phyloP scores from a whole-genome alignment of 768 basidiomycete genomes.

The Kwoniella bestiolae region DNA sequence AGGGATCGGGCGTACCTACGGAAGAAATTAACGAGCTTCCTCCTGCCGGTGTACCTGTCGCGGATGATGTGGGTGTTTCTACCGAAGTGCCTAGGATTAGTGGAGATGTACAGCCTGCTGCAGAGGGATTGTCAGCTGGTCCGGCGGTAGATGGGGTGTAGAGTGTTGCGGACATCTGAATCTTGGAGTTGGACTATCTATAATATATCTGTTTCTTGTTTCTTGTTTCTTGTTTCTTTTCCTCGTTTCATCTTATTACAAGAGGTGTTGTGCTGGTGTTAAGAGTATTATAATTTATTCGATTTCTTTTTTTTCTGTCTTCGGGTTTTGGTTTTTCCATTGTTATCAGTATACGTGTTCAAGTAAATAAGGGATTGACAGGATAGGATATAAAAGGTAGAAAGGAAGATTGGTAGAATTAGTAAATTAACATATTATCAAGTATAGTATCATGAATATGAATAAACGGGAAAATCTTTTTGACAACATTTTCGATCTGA shows the following conservation, averaged over 20 bases:
- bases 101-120: background rate
- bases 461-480: too few species aligned
- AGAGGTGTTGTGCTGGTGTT: too few species aligned
- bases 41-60: slow-evolving; percentile 19
- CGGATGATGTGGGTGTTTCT: slow-evolving; percentile 7
- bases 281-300: background rate
- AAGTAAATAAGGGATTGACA: background rate
- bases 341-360: background rate
- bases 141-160: slow-evolving; percentile 8
- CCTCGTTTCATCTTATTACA: too few species aligned
- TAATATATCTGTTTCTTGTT: too few species aligned
- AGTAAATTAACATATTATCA: background rate
- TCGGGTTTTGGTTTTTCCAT: background rate
- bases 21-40: slow-evolving; percentile 34
- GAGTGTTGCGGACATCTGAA: background rate
- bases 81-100: background rate
- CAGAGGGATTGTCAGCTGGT: background rate
- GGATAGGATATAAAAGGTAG: background rate
- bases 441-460: too few species aligned
- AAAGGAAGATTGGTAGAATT: background rate
- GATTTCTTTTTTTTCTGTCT: background rate
- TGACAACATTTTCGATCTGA: too few species aligned
- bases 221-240: too few species aligned
- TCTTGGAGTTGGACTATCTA: too few species aligned
- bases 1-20: slow-evolving; percentile 28